Conservation (phyloP, 2,329 filamentous ascomycete species). For the Neopestalotiopsis rosae region DNA sequence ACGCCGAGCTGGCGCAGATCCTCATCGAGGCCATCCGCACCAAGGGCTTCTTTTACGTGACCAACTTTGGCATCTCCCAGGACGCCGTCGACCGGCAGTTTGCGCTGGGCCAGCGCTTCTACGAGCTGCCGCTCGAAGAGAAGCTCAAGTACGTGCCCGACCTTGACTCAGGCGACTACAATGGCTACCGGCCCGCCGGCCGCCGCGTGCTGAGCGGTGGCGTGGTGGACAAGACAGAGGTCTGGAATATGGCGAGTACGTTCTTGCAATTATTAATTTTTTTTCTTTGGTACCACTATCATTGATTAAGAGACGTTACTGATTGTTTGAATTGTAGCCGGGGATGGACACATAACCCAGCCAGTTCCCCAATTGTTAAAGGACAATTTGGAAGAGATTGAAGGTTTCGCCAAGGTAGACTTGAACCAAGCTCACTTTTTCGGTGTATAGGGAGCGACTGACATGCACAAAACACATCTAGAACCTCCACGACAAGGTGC, state of each 20-base stretch:
- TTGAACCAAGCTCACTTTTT: neutral
- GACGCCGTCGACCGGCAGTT: slow-evolving; percentile 64
- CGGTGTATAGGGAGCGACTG: neutral
- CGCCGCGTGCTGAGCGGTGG: slow-evolving; percentile 25
- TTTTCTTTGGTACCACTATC: neutral
- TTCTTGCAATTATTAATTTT: neutral
- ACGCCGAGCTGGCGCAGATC: slow-evolving; percentile 32
- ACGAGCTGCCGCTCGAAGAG: slow-evolving; percentile 60
- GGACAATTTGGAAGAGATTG: slow-evolving; percentile 59
- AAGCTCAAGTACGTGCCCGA: slow-evolving; percentile 61
- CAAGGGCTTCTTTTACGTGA: slow-evolving; percentile 64
- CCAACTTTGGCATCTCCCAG: slow-evolving; percentile 65
- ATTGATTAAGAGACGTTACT: neutral
- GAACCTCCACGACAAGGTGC: slow-evolving; percentile 26
- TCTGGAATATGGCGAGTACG: slow-evolving; percentile 27
- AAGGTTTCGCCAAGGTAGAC: slow-evolving; percentile 52
- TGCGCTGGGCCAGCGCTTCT: slow-evolving; percentile 62
- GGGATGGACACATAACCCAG: slow-evolving; percentile 24
- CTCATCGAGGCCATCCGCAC: slow-evolving; percentile 41
- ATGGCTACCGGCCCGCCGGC: slow-evolving; percentile 59
- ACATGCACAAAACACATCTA: neutral
- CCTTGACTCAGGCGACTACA: slow-evolving; percentile 58
- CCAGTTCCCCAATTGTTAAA: slow-evolving; percentile 47
- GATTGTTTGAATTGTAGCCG: slow-evolving; percentile 11
- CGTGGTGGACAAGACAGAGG: slow-evolving; percentile 23